Conservation (phyloP, 2,329 filamentous ascomycete species). For the Phaeoacremonium minimum region DNA sequence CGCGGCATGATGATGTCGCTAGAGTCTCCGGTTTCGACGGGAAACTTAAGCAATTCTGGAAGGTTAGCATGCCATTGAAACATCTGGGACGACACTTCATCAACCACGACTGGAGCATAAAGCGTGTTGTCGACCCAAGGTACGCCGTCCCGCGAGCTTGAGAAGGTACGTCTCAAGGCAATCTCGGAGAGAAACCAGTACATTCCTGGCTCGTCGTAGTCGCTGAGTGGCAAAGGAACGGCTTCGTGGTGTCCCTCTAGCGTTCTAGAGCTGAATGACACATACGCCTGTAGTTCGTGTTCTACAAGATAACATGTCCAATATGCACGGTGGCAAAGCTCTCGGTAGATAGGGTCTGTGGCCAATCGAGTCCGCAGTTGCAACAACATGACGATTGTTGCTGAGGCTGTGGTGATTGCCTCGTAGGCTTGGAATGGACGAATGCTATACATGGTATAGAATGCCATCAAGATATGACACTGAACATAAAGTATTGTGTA, state of each 20-base stretch:
- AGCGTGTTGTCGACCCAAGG: conserved; percentile 11
- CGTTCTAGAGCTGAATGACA: conserved; percentile 11
- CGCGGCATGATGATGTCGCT: background rate
- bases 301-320: conserved; percentile 18
- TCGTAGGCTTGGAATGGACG: conserved; percentile 12
- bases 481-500: conserved; percentile 10
- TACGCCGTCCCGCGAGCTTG: conserved; percentile 8
- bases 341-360: conserved; percentile 4
- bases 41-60: conserved; percentile 8
- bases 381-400: conserved; percentile 6
- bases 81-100: conserved; percentile 12
- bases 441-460: conserved; percentile 13
- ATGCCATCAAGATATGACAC: conserved; percentile 10
- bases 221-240: conserved; percentile 10
- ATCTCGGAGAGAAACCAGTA: conserved; percentile 17
- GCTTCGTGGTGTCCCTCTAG: conserved; percentile 11
- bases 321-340: conserved; percentile 13
- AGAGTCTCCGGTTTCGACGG: conserved; percentile 1
- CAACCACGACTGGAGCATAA: conserved; percentile 11
- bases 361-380: conserved; percentile 3
- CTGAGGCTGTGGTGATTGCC: conserved; percentile 9
- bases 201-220: conserved; percentile 13
- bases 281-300: conserved; percentile 13
- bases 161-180: conserved; percentile 13
- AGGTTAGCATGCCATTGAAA: conserved; percentile 11